Conservation (phyloP, 805 yeast genomes). For the Wickerhamiella vanderwaltii region DNA sequence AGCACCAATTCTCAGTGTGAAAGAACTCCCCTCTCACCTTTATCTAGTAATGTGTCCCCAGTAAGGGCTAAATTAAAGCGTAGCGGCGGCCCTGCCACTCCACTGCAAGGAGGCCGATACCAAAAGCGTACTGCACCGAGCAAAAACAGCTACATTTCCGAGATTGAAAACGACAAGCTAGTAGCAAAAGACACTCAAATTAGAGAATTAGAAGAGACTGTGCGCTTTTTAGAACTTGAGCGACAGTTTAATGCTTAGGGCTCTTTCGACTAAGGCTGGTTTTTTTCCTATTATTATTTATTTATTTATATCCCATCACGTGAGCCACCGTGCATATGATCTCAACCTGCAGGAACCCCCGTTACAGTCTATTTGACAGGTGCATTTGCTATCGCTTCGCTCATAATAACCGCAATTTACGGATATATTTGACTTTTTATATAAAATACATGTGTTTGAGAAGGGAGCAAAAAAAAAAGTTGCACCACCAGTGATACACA, state of each 20-base stretch:
- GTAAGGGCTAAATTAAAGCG: not conserved
- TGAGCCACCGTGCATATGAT: too few relatives aligned
- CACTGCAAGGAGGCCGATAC: conserved; percentile 1
- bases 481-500: too few relatives aligned
- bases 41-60: not conserved
- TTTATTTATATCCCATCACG: not conserved
- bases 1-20: too few relatives aligned
- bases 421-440: too few relatives aligned
- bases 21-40: not conserved
- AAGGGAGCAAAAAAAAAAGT: too few relatives aligned
- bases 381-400: too few relatives aligned
- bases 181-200: not conserved
- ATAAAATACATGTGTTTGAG: too few relatives aligned
- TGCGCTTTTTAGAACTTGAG: conserved; percentile 4
- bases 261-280: not conserved
- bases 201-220: not conserved
- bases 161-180: not conserved
- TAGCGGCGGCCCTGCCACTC: not conserved
- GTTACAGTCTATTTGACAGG: too few relatives aligned
- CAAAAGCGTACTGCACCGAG: not conserved
- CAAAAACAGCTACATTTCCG: not conserved
- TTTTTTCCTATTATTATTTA: not conserved
- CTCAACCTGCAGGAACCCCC: too few relatives aligned
- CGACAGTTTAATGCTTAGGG: not conserved
- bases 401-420: too few relatives aligned